Conservation (phyloP, 768 basidiomycete species). For the Phlegmacium glaucopus region DNA sequence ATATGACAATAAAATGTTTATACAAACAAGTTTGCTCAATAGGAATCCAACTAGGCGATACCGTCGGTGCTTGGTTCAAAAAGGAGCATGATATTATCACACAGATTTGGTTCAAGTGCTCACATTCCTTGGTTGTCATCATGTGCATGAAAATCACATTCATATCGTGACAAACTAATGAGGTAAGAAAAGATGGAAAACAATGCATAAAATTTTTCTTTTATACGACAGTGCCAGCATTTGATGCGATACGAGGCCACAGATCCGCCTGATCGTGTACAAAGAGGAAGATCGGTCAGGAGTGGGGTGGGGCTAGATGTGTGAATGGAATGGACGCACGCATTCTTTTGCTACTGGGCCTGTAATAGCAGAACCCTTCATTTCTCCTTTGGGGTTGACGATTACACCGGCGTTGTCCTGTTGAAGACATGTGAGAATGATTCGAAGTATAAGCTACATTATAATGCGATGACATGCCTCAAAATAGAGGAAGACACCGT, state of each 20-base stretch:
- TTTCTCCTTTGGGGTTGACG: conserved; percentile 99
- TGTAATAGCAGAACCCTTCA: conserved; percentile 98
- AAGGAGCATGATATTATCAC: no score
- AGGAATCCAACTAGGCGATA: no score
- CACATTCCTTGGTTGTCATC: no score
- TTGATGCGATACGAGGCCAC: conserved; percentile 99
- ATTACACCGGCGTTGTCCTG: conserved; percentile 96
- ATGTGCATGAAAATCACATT: not conserved
- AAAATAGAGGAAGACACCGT: conserved; percentile 99
- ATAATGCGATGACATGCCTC: conserved; percentile 49
- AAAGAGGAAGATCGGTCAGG: conserved; percentile 1
- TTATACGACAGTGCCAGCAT: conserved; percentile 97
- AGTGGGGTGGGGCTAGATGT: not conserved
- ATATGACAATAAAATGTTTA: no score
- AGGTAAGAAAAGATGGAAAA: conserved; percentile 15
- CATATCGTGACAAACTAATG: conserved; percentile 10
- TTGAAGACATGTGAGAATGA: not conserved
- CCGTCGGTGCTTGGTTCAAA: no score
- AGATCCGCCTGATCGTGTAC: conserved; percentile 71
- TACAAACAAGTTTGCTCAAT: no score
- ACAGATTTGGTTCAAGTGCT: no score
- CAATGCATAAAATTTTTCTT: conserved; percentile 9
- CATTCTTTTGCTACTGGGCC: conserved; percentile 99
- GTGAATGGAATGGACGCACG: conserved; percentile 45
- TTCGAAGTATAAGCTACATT: not conserved